Percentiles rank a stretch among this genome's conserved stretches.
Evolutionary conservation across 1,284 basidiomycete genomes (phyloP).

Genomic region (Naganishia sp.): DNA sequence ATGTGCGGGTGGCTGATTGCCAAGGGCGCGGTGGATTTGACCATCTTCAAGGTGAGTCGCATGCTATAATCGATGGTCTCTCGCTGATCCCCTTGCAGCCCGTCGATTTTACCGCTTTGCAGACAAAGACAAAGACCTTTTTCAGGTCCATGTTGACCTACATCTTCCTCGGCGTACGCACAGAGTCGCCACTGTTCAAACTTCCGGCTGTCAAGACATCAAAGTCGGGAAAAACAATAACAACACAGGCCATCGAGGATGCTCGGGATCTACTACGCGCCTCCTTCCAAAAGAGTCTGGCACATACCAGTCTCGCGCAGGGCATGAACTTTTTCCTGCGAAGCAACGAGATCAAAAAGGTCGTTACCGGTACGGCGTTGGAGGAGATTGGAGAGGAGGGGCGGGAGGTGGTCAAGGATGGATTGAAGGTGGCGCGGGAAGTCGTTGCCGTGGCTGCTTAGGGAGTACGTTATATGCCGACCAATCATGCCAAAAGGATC

Average conservation of each 20-base stretch:
- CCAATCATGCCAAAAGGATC: neutral
- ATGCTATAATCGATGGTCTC: neutral
- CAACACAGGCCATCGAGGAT: conserved; percentile 52
- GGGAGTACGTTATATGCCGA: neutral
- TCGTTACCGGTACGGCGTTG: conserved; percentile 58
- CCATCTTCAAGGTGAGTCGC: conserved; percentile 65
- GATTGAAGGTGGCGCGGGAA: conserved; percentile 65
- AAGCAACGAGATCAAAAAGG: conserved; percentile 34
- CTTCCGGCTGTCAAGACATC: conserved; percentile 40
- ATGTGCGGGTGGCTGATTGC: conserved; percentile 75
- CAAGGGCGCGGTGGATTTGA: conserved; percentile 68
- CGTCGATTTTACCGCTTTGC: conserved; percentile 75
- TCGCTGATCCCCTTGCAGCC: conserved; percentile 60
- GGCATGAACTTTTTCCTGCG: conserved; percentile 46
- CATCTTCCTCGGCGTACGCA: conserved; percentile 71
- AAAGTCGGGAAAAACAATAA: conserved; percentile 48
- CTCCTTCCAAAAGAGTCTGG: conserved; percentile 44
- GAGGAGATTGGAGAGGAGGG: conserved; percentile 55
- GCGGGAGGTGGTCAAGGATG: conserved; percentile 63
- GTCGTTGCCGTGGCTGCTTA: conserved; percentile 56
- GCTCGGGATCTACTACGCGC: conserved; percentile 19
- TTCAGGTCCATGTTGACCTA: conserved; percentile 68
- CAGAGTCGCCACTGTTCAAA: conserved; percentile 61
- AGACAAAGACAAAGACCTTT: conserved; percentile 66
- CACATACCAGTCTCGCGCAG: conserved; percentile 45